Evolutionary conservation across 331 rosid species (phyloP).

Genomic region (Ulmus americana): DNA sequence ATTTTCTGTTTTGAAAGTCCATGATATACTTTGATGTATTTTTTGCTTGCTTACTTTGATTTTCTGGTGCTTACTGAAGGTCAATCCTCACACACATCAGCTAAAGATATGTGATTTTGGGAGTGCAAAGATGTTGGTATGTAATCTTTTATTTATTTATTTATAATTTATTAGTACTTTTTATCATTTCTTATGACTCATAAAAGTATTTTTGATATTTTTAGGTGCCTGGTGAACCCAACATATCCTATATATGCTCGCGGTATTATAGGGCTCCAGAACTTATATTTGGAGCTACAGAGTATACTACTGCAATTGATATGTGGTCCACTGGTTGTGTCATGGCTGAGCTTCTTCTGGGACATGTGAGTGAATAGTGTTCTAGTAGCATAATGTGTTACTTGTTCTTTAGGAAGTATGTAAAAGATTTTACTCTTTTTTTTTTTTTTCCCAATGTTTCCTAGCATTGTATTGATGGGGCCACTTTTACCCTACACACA

Average conservation of each 20-base stretch:
- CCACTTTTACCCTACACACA: not conserved
- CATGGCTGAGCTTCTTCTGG: slow-evolving; percentile 88
- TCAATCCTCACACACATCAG: slow-evolving; percentile 85
- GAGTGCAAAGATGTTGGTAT: slow-evolving; percentile 97
- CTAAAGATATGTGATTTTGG: slow-evolving; percentile 96
- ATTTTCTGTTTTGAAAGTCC: not conserved
- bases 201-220: slow-evolving; percentile 21
- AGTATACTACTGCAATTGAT: slow-evolving; percentile 93
- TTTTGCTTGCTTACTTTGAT: slow-evolving; percentile 1
- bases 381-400: not conserved
- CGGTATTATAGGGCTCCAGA: slow-evolving; percentile 97
- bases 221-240: slow-evolving; percentile 95
- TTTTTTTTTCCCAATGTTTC: not conserved
- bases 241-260: slow-evolving; percentile 94
- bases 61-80: slow-evolving; percentile 42
- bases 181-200: slow-evolving; percentile 11
- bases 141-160: slow-evolving; percentile 19
- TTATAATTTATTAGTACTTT: slow-evolving; percentile 17
- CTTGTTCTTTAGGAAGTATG: not conserved
- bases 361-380: slow-evolving; percentile 53
- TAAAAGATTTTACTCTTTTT: not conserved
- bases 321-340: slow-evolving; percentile 98
- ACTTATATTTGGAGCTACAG: slow-evolving; percentile 96
- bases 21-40: not conserved
- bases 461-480: not conserved